Evolutionary conservation across 768 basidiomycete genomes (phyloP), one percentile per base, ranked within the genome.

Genomic region (Auriculariales sp.): DNA sequence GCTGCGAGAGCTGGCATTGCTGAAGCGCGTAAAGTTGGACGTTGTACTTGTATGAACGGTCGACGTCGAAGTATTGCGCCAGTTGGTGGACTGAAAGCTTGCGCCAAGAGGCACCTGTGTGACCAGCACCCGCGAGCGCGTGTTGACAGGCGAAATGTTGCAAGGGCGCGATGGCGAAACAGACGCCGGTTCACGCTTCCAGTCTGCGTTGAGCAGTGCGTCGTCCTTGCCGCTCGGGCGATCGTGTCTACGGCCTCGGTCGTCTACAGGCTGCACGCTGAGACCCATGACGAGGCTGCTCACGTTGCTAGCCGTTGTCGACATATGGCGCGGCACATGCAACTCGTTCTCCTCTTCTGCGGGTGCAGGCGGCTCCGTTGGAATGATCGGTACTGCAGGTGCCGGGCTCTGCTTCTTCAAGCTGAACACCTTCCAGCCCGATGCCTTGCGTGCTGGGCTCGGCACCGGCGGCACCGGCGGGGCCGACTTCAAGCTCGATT

Each of bases 41-140:
- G 79, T 81, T 12, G 81, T 77, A 54, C 74, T 76, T 10, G 81
- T 79, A 58, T 79, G 83, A 46, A 75, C 77, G 7, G 72, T 72
- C n/a, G 77, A 79, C 51, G 77, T 76, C 71, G 72, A 77, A 34
- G 84, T 85, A 62, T 74, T 84, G 52, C 84, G 79, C 84, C 84
- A 87, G 63, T 84, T 87, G 54, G 69, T 71, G 22, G 83, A 82
- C 11, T 73, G 65, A 56, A 74, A 80, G 56, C 75, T 77, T 30
- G 79, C 72, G 57, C 75, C 78, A 24, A 80, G 79, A 25, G 70
- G 58, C 14, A 69, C 69, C 32, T 73, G 50, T n/a, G 14, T 34
- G n/a, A n/a, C n/a, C n/a, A n/a, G n/a, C n/a, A n/a, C 50, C n/a
- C 24, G 17, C 17, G 52, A 42, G 53, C 78, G 76, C 17, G 66